phyloP scores from a whole-genome alignment of 1,284 basidiomycete genomes.

The Melampsora larici-populina region DNA sequence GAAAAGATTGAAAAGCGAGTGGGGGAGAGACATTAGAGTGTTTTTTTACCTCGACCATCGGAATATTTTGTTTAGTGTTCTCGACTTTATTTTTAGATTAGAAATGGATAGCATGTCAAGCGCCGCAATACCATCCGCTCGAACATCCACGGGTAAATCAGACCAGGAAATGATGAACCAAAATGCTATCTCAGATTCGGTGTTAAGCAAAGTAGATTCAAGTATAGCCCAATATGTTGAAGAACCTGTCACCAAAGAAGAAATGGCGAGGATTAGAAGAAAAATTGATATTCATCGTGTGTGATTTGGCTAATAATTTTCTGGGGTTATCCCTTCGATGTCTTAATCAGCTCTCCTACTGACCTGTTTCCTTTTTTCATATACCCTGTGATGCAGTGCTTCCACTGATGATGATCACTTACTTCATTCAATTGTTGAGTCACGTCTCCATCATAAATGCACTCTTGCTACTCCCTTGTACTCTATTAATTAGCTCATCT shows the following conservation, averaged over 20 bases:
- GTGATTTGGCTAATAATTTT: background rate
- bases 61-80: no score
- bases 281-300: conserved; percentile 4
- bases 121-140: no score
- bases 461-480: background rate
- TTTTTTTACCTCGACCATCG: no score
- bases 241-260: background rate
- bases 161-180: no score
- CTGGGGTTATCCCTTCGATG: background rate
- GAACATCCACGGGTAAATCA: no score
- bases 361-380: background rate
- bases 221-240: no score
- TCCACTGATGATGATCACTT: background rate
- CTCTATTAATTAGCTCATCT: background rate
- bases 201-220: no score
- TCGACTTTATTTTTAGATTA: no score
- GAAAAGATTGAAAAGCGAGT: no score
- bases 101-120: no score
- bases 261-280: background rate
- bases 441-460: background rate
- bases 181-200: no score
- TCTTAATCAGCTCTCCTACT: background rate
- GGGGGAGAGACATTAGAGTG: no score
- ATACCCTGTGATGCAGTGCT: background rate
- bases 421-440: background rate